Percentiles rank a stretch among this genome's conserved stretches.
These are phyloP conservation scores for Camelina laxa DNA, from an alignment of 345 rosid genomes.

Conservation along the genomic window DNA sequence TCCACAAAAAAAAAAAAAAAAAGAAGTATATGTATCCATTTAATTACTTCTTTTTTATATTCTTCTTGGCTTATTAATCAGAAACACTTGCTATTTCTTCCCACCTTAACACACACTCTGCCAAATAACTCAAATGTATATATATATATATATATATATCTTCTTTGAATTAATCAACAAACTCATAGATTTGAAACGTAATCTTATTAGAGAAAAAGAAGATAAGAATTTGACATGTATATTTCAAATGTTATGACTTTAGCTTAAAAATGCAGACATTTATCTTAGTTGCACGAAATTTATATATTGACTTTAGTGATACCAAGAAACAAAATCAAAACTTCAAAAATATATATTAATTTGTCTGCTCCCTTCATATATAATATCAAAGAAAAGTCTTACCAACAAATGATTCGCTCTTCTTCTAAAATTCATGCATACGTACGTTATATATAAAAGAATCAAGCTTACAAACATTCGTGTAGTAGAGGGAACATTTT, in stretches of 20 bases:
- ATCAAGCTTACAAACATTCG: neutral
- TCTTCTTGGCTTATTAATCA: neutral
- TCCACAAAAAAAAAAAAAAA: too few species aligned
- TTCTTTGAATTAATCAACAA: neutral
- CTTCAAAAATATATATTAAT: neutral
- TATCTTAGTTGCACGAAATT: slow-evolving; percentile 19
- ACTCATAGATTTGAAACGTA: slow-evolving; percentile 2
- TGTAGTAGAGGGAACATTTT: too few species aligned
- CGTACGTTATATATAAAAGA: neutral
- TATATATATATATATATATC: neutral
- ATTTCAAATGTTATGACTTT: neutral
- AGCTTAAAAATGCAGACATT: slow-evolving; percentile 9
- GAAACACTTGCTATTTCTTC: neutral
- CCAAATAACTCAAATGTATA: neutral
- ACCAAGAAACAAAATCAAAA: neutral
- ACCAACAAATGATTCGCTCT: neutral
- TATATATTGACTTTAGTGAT: slow-evolving; percentile 25
- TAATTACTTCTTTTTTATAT: too few species aligned
- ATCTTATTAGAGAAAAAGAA: slow-evolving; percentile 2
- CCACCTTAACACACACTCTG: neutral
- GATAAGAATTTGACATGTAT: slow-evolving; percentile 1
- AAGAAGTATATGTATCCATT: too few species aligned
- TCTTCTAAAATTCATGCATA: neutral
- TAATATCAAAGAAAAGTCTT: slow-evolving; percentile 27
- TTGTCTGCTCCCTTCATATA: neutral